A percentile compares a stretch with the other conserved stretches of the same genome.
Conservation (phyloP, 805 yeast genomes). For the Barnettozyma botsteinii region DNA sequence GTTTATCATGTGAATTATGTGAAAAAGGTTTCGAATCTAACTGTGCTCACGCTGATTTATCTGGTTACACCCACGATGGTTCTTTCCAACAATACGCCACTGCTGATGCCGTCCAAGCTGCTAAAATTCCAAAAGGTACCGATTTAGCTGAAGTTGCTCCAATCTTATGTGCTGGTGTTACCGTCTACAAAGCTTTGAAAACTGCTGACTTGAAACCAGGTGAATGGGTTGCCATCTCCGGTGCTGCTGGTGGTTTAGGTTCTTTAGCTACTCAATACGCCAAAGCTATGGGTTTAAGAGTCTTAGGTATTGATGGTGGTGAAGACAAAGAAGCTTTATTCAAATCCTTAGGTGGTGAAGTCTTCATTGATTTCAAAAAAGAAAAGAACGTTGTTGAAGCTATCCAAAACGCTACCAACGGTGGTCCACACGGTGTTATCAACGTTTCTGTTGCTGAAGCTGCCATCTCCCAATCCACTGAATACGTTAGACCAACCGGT, state of each 20-base stretch:
- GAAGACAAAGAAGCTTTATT: conserved; percentile 51
- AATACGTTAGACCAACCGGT: conserved; percentile 60
- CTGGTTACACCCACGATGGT: conserved; percentile 89
- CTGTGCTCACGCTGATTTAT: conserved; percentile 64
- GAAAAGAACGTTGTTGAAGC: conserved; percentile 50
- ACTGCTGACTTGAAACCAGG: conserved; percentile 67
- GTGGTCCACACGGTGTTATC: conserved; percentile 74
- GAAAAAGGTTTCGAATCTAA: conserved; percentile 60
- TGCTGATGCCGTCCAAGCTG: conserved; percentile 85
- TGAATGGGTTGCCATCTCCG: conserved; percentile 71
- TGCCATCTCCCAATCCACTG: conserved; percentile 57
- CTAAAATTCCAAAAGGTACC: conserved; percentile 64
- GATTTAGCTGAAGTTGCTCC: conserved; percentile 78
- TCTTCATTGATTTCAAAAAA: conserved; percentile 52
- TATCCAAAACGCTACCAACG: conserved; percentile 51
- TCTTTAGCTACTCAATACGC: conserved; percentile 72
- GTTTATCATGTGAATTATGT: conserved; percentile 75
- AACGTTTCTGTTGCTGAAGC: conserved; percentile 69
- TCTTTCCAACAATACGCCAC: conserved; percentile 88
- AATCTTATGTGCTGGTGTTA: conserved; percentile 85
- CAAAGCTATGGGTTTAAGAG: conserved; percentile 70
- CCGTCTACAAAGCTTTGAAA: conserved; percentile 86
- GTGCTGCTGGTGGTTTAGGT: conserved; percentile 81
- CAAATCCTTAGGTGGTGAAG: conserved; percentile 61
- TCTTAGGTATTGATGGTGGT: conserved; percentile 68